Conservation (phyloP, 257 asterid species). For the Solanum corneliomulleri region DNA sequence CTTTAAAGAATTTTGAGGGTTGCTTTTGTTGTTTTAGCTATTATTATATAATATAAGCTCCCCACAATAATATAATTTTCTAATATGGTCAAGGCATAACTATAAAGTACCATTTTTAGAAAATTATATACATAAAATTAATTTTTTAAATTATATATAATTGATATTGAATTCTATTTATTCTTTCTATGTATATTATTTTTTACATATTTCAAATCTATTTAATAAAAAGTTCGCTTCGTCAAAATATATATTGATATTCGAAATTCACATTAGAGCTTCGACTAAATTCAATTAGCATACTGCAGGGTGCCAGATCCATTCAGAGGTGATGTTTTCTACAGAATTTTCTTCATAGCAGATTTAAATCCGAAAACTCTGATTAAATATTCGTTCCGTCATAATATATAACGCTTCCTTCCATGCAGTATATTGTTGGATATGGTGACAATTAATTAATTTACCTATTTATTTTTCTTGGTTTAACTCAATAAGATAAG, state of each 20-base stretch:
- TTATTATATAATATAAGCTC: background rate
- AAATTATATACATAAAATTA: too few relatives aligned
- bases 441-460: background rate
- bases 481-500: background rate
- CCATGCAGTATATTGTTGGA: background rate
- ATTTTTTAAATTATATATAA: too few relatives aligned
- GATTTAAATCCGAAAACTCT: fast-evolving
- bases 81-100: background rate
- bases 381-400: too few relatives aligned
- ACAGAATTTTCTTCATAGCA: too few relatives aligned
- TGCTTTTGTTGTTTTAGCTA: background rate
- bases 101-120: too few relatives aligned
- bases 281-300: fast-evolving
- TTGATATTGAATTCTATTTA: too few relatives aligned
- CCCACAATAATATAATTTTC: background rate
- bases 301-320: fast-evolving
- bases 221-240: background rate
- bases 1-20: background rate
- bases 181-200: background rate
- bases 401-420: background rate
- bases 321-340: too few relatives aligned
- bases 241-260: background rate
- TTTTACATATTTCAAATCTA: background rate
- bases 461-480: background rate
- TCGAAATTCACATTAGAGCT: fast-evolving